Percentiles rank a stretch among this genome's conserved stretches.
phyloP scores from a whole-genome alignment of 495 filamentous ascomycete species.

The Trypethelium eluteriae region DNA sequence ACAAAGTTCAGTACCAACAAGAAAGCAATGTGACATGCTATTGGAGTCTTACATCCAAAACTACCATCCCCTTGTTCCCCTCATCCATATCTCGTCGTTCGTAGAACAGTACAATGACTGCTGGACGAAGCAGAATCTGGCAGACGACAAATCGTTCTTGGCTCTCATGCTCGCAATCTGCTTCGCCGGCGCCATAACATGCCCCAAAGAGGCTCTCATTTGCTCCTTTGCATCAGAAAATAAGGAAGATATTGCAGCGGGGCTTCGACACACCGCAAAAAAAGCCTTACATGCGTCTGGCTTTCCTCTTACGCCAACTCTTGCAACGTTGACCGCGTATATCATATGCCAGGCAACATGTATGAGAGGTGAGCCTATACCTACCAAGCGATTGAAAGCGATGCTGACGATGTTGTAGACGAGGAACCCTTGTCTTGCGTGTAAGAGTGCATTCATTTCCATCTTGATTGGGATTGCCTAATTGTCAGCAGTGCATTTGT shows the following conservation, averaged over 20 bases:
- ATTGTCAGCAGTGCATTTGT: conserved; percentile 12
- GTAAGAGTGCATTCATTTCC: neutral
- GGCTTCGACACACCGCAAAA: neutral
- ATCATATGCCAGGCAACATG: conserved; percentile 13
- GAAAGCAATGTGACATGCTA: conserved; percentile 7
- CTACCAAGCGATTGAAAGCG: neutral
- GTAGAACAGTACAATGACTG: conserved; percentile 2
- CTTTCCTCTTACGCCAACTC: conserved; percentile 7
- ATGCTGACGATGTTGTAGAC: neutral
- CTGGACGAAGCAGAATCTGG: neutral
- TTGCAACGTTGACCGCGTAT: conserved; percentile 9
- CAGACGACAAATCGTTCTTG: neutral
- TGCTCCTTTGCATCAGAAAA: neutral
- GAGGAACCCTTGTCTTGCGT: conserved; percentile 12
- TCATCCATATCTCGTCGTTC: conserved; percentile 12
- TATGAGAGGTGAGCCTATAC: neutral
- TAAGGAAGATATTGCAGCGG: neutral
- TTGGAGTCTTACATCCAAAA: conserved; percentile 5
- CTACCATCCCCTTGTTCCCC: conserved; percentile 13
- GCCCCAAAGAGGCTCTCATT: neutral
- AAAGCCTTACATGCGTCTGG: conserved; percentile 4
- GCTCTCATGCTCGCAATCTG: conserved; percentile 3
- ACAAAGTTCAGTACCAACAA: conserved; percentile 7
- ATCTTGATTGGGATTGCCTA: neutral
- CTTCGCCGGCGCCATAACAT: conserved; percentile 12